These are phyloP conservation scores for Thelonectria rubi DNA, from an alignment of 2,329 filamentous ascomycete genomes.

Conservation along the genomic window DNA sequence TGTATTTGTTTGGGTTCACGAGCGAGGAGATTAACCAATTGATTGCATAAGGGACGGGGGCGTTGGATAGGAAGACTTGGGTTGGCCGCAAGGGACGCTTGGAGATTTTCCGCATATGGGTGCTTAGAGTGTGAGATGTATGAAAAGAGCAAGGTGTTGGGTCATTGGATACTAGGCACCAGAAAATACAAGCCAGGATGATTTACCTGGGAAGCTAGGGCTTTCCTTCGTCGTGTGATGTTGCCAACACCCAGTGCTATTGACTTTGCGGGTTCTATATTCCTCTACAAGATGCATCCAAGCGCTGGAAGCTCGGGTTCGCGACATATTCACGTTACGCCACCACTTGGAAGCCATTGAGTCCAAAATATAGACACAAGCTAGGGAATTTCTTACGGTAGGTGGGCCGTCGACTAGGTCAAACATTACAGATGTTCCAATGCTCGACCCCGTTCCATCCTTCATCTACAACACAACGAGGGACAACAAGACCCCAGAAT, in stretches of 20 bases:
- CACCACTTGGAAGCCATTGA: constrained; percentile 22
- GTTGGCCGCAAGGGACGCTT: constrained; percentile 19
- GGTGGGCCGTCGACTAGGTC: constrained; percentile 38
- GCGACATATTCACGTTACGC: neutral
- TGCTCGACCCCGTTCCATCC: constrained; percentile 35
- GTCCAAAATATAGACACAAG: constrained; percentile 36
- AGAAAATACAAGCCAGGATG: constrained; percentile 22
- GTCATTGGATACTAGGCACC: constrained; percentile 36
- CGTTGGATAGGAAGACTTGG: constrained; percentile 14
- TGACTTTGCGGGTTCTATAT: too few relatives aligned
- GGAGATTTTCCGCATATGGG: constrained; percentile 25
- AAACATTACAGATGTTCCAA: constrained; percentile 33
- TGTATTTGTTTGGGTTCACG: constrained; percentile 78
- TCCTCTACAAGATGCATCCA: too few relatives aligned
- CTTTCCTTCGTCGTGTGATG: too few relatives aligned
- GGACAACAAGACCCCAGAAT: constrained; percentile 11
- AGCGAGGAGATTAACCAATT: constrained; percentile 62
- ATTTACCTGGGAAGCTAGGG: neutral
- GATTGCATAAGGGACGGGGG: constrained; percentile 29
- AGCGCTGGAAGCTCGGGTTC: too few relatives aligned
- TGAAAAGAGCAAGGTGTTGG: constrained; percentile 29
- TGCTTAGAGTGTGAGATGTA: constrained; percentile 16
- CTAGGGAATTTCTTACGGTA: constrained; percentile 34
- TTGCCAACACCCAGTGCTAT: too few relatives aligned
- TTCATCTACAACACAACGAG: constrained; percentile 39